phyloP scores from a whole-genome alignment of 2,329 filamentous ascomycete genomes.

The Zalaria sp. region DNA sequence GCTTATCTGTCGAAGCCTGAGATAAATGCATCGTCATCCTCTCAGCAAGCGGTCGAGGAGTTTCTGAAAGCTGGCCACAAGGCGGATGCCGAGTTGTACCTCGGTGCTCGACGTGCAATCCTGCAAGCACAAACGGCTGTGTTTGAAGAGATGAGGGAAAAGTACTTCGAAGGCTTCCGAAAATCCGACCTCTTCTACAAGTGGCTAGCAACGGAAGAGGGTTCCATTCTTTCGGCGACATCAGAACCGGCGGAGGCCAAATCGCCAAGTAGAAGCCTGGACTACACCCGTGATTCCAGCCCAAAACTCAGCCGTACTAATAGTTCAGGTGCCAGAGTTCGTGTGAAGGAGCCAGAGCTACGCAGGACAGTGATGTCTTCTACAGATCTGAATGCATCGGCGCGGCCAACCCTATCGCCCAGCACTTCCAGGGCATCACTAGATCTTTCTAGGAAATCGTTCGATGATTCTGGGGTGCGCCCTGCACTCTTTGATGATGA shows the following conservation, averaged over 20 bases:
- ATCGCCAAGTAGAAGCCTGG: background rate
- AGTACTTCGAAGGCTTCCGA: slow-evolving; percentile 74
- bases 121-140: slow-evolving; percentile 69
- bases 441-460: slow-evolving; percentile 45
- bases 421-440: slow-evolving; percentile 28
- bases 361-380: slow-evolving; percentile 47
- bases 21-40: slow-evolving; percentile 58
- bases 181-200: slow-evolving; percentile 93
- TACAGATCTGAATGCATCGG: slow-evolving; percentile 36
- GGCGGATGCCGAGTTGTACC: slow-evolving; percentile 70
- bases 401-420: slow-evolving; percentile 18
- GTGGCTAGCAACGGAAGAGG: slow-evolving; percentile 76
- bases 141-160: slow-evolving; percentile 69
- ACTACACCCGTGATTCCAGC: background rate
- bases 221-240: background rate
- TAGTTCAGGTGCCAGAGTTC: slow-evolving; percentile 2
- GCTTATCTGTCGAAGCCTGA: slow-evolving; percentile 75
- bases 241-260: slow-evolving; percentile 1
- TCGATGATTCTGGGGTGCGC: slow-evolving; percentile 48
- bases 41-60: slow-evolving; percentile 53
- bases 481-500: slow-evolving; percentile 70
- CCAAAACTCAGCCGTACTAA: slow-evolving; percentile 1
- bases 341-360: slow-evolving; percentile 30
- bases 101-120: slow-evolving; percentile 66
- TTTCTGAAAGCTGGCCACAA: slow-evolving; percentile 68